A percentile compares a stretch with the other conserved stretches of the same genome.
Evolutionary conservation across 1,139 yeast genomes (phyloP).

Genomic region (Candida albicans): DNA sequence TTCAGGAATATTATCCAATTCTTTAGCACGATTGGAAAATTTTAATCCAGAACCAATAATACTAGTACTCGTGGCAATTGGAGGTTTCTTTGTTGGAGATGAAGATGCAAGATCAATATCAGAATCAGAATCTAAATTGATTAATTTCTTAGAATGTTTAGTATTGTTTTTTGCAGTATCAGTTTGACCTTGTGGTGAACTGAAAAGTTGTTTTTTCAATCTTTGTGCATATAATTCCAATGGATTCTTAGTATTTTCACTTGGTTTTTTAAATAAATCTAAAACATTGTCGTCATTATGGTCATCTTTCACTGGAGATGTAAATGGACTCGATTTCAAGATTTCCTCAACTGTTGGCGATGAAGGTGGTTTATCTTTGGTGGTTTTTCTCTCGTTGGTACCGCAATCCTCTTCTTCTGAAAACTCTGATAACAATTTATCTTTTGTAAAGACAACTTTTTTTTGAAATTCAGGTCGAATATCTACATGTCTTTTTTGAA

Average conservation of each 20-base stretch:
- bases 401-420: constrained; percentile 18
- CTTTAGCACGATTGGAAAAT: constrained; percentile 15
- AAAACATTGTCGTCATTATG: constrained; percentile 17
- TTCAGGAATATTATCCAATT: constrained; percentile 26
- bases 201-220: constrained; percentile 25
- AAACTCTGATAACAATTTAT: constrained; percentile 35
- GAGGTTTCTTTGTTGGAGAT: constrained; percentile 12
- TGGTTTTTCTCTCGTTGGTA: constrained; percentile 6
- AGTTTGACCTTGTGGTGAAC: constrained; percentile 23
- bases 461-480: constrained; percentile 37
- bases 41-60: constrained; percentile 7
- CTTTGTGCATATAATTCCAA: constrained; percentile 38
- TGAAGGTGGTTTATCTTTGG: constrained; percentile 6
- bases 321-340: constrained; percentile 17
- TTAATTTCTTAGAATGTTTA: constrained; percentile 11
- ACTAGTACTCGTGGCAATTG: not conserved
- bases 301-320: constrained; percentile 34
- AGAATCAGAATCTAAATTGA: constrained; percentile 26
- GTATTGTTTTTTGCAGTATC: not conserved
- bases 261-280: constrained; percentile 17
- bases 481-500: constrained; percentile 34
- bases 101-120: constrained; percentile 15
- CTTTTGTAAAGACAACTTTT: constrained; percentile 30
- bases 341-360: constrained; percentile 13
- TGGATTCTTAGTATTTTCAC: constrained; percentile 24